These are phyloP conservation scores for Fusarium xylarioides DNA, from an alignment of 2,329 filamentous ascomycete genomes.

Conservation along the genomic window DNA sequence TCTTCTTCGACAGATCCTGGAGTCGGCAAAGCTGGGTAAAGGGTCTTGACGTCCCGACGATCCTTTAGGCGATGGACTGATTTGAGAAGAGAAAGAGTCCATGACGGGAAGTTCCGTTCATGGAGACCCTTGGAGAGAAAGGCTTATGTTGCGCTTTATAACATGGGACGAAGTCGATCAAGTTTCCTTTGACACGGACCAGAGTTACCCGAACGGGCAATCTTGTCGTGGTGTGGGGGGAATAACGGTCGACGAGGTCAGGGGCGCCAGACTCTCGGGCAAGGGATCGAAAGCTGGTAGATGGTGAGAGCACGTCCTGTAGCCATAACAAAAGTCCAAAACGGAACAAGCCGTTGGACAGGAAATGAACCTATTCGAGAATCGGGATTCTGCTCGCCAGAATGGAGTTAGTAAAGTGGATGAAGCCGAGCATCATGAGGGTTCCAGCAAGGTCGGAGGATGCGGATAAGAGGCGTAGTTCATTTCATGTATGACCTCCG, in stretches of 20 bases:
- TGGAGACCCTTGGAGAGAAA: constrained; percentile 19
- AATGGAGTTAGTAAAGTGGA: constrained; percentile 24
- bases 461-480: constrained; percentile 24
- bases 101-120: constrained; percentile 35
- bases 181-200: constrained; percentile 37
- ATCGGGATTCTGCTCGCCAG: constrained; percentile 21
- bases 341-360: constrained; percentile 23
- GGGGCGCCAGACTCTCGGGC: constrained; percentile 32
- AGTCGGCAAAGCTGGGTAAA: constrained; percentile 32
- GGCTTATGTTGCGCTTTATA: constrained; percentile 33
- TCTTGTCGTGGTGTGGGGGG: constrained; percentile 41
- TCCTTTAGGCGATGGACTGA: constrained; percentile 36
- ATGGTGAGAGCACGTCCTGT: constrained; percentile 8
- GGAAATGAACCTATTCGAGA: constrained; percentile 28
- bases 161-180: constrained; percentile 40
- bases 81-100: constrained; percentile 15
- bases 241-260: constrained; percentile 30
- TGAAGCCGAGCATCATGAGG: constrained; percentile 20
- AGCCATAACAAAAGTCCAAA: constrained; percentile 21
- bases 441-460: constrained; percentile 8
- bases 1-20: constrained; percentile 29
- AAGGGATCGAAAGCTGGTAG: constrained; percentile 24
- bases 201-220: constrained; percentile 40
- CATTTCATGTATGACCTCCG: not conserved
- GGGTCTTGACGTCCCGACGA: constrained; percentile 39